A percentile compares a stretch with the other conserved stretches of the same genome.
Evolutionary conservation across 768 basidiomycete genomes (phyloP).

Genomic region (Agaricus blazei): DNA sequence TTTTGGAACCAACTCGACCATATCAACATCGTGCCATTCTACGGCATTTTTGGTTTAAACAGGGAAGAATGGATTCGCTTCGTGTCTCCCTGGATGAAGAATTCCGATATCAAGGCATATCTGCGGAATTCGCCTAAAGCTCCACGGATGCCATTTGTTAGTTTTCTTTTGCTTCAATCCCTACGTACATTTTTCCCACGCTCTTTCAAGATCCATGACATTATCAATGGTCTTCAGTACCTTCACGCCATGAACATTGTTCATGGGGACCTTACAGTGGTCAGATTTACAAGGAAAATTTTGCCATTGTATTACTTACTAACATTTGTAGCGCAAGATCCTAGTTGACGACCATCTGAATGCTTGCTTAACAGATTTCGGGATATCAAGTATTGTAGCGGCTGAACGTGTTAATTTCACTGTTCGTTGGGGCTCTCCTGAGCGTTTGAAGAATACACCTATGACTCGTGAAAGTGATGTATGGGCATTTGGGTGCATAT

Average conservation of each 20-base stretch:
- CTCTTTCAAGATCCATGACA: conserved; percentile 4
- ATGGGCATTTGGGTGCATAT: conserved; percentile 13
- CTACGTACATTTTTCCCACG: no score
- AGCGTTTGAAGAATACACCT: conserved; percentile 21
- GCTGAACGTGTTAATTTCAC: not conserved
- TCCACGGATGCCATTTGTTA: not conserved
- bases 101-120: conserved; percentile 8
- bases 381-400: conserved; percentile 3
- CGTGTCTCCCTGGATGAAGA: conserved; percentile 13
- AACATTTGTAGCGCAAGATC: not conserved
- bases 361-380: conserved; percentile 7
- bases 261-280: conserved; percentile 15
- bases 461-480: conserved; percentile 12
- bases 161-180: not conserved
- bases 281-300: not conserved
- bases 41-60: not conserved
- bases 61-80: not conserved
- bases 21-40: conserved; percentile 6
- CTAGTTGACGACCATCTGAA: conserved; percentile 8
- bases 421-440: conserved; percentile 14
- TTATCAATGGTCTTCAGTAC: conserved; percentile 9
- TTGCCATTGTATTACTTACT: no score
- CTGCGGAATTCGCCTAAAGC: not conserved
- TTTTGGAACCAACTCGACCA: conserved; percentile 1
- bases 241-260: conserved; percentile 10